Evolutionary conservation across 495 filamentous ascomycete species (phyloP), one percentile per base, ranked within the genome.

Genomic region (Daldinia vernicosa): DNA sequence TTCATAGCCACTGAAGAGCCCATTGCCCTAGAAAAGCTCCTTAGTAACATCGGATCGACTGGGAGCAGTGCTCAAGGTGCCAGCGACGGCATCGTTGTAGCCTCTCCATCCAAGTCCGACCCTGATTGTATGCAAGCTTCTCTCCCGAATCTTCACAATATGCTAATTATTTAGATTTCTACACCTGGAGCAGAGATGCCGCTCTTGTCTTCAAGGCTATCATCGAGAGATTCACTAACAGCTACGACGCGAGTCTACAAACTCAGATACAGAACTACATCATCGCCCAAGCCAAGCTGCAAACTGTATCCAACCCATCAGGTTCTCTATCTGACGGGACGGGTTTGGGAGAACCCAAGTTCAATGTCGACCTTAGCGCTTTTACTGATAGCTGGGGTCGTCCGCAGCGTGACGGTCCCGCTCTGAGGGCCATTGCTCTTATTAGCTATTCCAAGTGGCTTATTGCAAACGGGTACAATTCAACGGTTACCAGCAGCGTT

Each of bases 151-250:
- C 11, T 11, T 47, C n/a, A 59, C 6, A 15, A 15, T 52, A 52
- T 47, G 39, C 68, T 69, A 27, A 64, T 35, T 63, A 12, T 52
- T 17, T 35, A 88, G 83, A 86, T 74, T 87, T 78, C 71, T 92
- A 86, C 67, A 90, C 89, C 11, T 93, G 91, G 90, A 91, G 88
- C n/a, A 82, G 91, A 63, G 91, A 92, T 73, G 84, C 87, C n/a
- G 85, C 88, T 8, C 78, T 93, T 67, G 86, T 87, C 4, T 83
- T 89, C 76, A 90, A 89, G 70, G 77, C 77, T 11, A 66, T 92
- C 32, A 79, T 89, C 37, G 89, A 92, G 67, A 73, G 84, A 33
- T 88, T 91, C 74, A 80, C 80, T 70, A 75, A 84, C 52, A 86
- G 83, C 37, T 85, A 91, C 74, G 80, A 82, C 30, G 76, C 77